Evolutionary conservation across 2,329 filamentous ascomycete species (phyloP).

Genomic region (Pseudogymnoascus sp.): DNA sequence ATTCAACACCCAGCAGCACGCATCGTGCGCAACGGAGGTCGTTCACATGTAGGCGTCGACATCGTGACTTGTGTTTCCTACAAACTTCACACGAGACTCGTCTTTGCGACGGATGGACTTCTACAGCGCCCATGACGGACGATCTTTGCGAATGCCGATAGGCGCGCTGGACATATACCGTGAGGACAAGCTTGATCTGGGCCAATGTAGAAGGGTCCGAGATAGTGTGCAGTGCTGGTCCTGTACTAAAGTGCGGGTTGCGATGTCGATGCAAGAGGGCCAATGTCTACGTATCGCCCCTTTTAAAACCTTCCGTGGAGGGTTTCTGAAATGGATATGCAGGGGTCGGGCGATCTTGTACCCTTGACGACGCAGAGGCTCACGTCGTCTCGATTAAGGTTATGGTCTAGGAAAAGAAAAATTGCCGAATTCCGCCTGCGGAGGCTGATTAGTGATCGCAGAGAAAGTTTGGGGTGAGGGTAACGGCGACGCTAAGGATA

Average conservation of each 20-base stretch:
- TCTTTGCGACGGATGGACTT: neutral
- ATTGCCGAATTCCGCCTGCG: neutral
- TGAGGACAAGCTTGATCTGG: neutral
- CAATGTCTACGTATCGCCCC: neutral
- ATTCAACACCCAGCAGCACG: neutral
- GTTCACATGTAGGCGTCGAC: conserved; percentile 1
- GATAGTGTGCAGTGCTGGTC: neutral
- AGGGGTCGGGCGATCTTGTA: neutral
- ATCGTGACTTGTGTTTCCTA: neutral
- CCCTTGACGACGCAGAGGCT: neutral
- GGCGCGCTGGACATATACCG: neutral
- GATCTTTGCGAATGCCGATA: neutral
- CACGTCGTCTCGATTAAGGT: neutral
- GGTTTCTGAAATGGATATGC: neutral
- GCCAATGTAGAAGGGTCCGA: neutral
- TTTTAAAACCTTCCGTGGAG: neutral
- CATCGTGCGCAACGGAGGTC: neutral
- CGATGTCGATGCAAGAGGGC: neutral
- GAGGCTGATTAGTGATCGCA: neutral
- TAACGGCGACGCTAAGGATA: neutral
- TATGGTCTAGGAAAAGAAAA: neutral
- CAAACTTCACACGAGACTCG: conserved; percentile 3
- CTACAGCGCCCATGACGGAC: neutral
- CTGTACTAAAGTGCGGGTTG: neutral
- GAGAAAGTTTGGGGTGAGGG: neutral